Evolutionary conservation across 768 basidiomycete species (phyloP).

Genomic region (Hericium erinaceus): DNA sequence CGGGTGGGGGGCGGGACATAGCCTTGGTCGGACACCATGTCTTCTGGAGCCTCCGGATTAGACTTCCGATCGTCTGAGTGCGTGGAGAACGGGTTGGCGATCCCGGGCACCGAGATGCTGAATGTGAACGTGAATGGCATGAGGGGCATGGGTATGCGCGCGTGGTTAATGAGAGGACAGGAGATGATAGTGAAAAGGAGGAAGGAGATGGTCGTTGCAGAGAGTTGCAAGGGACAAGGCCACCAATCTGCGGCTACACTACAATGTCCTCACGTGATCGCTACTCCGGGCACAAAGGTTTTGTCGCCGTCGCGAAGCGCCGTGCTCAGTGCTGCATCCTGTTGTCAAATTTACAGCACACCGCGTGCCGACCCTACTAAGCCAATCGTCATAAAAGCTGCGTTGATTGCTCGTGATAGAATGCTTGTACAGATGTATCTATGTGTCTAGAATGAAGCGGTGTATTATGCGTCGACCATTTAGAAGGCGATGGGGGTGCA

Average conservation of each 20-base stretch:
- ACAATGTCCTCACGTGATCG: not conserved
- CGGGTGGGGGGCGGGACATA: slow-evolving; percentile 15
- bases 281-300: not conserved
- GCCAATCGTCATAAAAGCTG: no score
- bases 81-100: slow-evolving; percentile 54
- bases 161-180: not conserved
- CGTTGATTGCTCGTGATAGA: no score
- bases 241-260: not conserved
- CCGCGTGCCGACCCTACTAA: no score
- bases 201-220: not conserved
- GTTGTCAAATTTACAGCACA: no score
- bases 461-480: no score
- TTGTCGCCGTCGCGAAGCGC: no score
- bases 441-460: no score
- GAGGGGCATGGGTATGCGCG: not conserved
- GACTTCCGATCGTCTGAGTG: slow-evolving; percentile 9
- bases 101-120: slow-evolving; percentile 51
- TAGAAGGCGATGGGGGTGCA: no score
- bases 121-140: slow-evolving; percentile 70
- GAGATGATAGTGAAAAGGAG: not conserved
- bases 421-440: no score
- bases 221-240: not conserved
- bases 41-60: slow-evolving; percentile 9
- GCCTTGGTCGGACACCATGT: slow-evolving; percentile 16
- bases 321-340: no score